These are phyloP conservation scores for Oenanthe javanica DNA, from an alignment of 140 eudicot genomes.

Conservation along the genomic window DNA sequence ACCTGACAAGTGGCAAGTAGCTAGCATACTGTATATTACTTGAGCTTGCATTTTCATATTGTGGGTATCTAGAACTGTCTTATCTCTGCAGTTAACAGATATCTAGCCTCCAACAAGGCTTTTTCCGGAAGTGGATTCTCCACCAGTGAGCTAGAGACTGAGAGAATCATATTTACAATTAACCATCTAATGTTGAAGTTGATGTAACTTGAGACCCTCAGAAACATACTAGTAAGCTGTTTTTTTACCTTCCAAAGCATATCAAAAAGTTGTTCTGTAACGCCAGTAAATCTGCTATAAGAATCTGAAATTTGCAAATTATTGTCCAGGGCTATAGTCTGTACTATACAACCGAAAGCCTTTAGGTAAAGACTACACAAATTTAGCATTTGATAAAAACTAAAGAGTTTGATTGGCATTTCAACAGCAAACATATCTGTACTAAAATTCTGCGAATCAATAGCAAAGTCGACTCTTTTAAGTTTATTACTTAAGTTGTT, in stretches of 20 bases:
- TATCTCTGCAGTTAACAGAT: background rate
- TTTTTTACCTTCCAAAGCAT: no score
- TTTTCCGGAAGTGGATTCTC: background rate
- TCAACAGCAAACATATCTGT: background rate
- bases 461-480: background rate
- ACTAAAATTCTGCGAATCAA: background rate
- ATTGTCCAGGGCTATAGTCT: no score
- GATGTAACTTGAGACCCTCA: no score
- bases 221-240: background rate
- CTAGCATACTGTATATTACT: background rate
- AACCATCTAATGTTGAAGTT: background rate
- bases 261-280: no score
- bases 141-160: background rate
- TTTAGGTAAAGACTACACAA: background rate
- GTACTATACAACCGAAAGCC: background rate
- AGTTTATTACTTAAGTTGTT: conserved; percentile 45
- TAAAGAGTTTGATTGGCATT: background rate
- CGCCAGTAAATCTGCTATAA: no score
- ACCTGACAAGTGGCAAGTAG: background rate
- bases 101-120: background rate
- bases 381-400: background rate
- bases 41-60: background rate
- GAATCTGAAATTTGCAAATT: no score
- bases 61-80: background rate
- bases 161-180: background rate